Evolutionary conservation across 2,329 filamentous ascomycete genomes (phyloP).

Genomic region (Paraphoma sp.): DNA sequence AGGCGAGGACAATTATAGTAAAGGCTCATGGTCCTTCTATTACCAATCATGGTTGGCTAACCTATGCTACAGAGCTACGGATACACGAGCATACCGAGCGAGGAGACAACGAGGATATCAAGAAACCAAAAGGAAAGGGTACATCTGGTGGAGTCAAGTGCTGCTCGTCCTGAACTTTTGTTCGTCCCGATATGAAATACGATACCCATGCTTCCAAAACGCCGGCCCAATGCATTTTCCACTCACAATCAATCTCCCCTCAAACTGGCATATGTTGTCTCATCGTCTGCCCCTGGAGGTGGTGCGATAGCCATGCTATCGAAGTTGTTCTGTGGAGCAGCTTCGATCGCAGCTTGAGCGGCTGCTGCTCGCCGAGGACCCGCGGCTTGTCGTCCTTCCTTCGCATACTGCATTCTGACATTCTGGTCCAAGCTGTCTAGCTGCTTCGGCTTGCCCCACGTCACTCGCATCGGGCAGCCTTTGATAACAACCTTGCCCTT

Average conservation of each 20-base stretch:
- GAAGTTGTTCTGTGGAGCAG: constrained; percentile 50
- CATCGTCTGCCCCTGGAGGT: constrained; percentile 79
- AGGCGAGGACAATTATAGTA: constrained; percentile 67
- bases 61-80: constrained; percentile 67
- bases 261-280: constrained; percentile 84
- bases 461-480: constrained; percentile 86
- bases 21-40: constrained; percentile 37
- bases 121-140: constrained; percentile 60
- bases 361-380: constrained; percentile 36
- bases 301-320: constrained; percentile 66
- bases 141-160: constrained; percentile 47
- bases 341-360: constrained; percentile 50
- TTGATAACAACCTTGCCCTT: constrained; percentile 89
- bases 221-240: constrained; percentile 30
- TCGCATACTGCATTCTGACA: constrained; percentile 78
- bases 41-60: constrained; percentile 15
- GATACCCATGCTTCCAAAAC: constrained; percentile 41
- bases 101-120: constrained; percentile 91
- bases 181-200: constrained; percentile 28
- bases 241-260: constrained; percentile 71
- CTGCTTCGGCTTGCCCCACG: constrained; percentile 92
- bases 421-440: constrained; percentile 91
- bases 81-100: constrained; percentile 93
- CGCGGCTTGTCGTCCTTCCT: constrained; percentile 67
- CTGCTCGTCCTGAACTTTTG: constrained; percentile 46